Conservation (phyloP, 1,284 basidiomycete genomes). For the Ceratobasidium papillatum region DNA sequence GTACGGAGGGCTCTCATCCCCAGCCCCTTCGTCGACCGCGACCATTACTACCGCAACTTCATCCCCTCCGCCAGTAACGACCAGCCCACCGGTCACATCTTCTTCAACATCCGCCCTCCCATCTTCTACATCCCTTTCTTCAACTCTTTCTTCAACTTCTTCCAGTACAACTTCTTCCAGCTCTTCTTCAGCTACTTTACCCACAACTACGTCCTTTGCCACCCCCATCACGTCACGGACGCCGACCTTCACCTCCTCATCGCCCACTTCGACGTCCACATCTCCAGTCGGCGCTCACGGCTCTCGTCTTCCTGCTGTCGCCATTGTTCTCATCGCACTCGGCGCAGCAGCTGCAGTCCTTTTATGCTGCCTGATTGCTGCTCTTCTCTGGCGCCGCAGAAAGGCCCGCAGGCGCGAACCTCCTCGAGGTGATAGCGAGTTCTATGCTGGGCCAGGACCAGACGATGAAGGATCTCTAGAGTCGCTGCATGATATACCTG, state of each 20-base stretch:
- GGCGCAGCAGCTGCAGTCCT: slow-evolving; percentile 18
- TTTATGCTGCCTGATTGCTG: slow-evolving; percentile 24
- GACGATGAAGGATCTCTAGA: slow-evolving; percentile 14
- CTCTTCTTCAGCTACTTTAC: slow-evolving; percentile 44
- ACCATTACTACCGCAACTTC: slow-evolving; percentile 46
- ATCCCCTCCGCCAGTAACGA: slow-evolving; percentile 43
- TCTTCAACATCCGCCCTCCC: slow-evolving; percentile 47
- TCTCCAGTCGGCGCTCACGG: neutral
- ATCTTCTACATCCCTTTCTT: slow-evolving; percentile 42
- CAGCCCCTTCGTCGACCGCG: slow-evolving; percentile 51
- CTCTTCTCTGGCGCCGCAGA: slow-evolving; percentile 25
- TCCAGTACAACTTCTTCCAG: slow-evolving; percentile 48
- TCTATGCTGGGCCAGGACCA: slow-evolving; percentile 22
- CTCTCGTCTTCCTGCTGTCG: slow-evolving; percentile 13
- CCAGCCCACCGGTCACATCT: slow-evolving; percentile 31
- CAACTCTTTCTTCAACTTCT: slow-evolving; percentile 45
- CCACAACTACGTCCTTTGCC: slow-evolving; percentile 35
- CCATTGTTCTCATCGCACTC: slow-evolving; percentile 25
- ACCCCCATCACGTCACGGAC: slow-evolving; percentile 1
- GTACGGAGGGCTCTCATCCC: slow-evolving; percentile 68
- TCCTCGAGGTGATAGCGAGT: slow-evolving; percentile 35
- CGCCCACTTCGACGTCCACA: slow-evolving; percentile 3
- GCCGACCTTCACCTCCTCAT: slow-evolving; percentile 3
- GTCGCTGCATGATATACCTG: slow-evolving; percentile 25
- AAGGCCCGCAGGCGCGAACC: slow-evolving; percentile 27